These are phyloP conservation scores for Coemansia sp. DNA, from an alignment of 192 early-diverging fungal species.

Conservation along the genomic window DNA sequence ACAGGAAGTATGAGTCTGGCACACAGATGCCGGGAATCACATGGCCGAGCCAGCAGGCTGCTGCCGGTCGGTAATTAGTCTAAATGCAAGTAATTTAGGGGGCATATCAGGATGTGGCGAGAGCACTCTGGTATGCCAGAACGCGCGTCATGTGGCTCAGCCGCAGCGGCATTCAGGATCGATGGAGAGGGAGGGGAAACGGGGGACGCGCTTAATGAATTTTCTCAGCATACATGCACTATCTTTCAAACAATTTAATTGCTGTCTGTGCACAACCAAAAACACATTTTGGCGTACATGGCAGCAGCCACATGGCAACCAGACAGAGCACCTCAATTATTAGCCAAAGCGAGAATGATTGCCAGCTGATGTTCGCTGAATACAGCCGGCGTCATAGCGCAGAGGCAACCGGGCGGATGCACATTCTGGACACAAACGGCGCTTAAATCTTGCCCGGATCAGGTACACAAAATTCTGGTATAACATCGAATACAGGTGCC, in stretches of 20 bases:
- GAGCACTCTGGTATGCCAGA: background rate
- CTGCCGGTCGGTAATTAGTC: background rate
- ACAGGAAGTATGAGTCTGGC: background rate
- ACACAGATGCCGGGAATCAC: background rate
- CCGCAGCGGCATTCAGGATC: slow-evolving; percentile 1
- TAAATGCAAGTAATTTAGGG: slow-evolving; percentile 1
- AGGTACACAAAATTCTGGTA: background rate
- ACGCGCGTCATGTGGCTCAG: background rate
- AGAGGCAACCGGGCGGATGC: background rate
- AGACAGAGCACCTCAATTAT: background rate
- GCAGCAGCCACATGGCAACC: background rate
- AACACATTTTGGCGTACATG: background rate
- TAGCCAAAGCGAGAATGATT: background rate
- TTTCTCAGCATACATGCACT: background rate
- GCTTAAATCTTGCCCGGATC: background rate
- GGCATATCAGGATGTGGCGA: background rate
- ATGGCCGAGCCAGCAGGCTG: background rate
- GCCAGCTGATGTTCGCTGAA: background rate
- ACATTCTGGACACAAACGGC: background rate
- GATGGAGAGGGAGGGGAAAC: background rate
- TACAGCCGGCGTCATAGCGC: background rate
- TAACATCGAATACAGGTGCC: background rate
- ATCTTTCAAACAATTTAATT: background rate
- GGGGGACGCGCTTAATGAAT: slow-evolving; percentile 4
- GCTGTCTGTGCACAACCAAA: background rate